phyloP scores from a whole-genome alignment of 345 rosid genomes.

The Gossypium arboreum region DNA sequence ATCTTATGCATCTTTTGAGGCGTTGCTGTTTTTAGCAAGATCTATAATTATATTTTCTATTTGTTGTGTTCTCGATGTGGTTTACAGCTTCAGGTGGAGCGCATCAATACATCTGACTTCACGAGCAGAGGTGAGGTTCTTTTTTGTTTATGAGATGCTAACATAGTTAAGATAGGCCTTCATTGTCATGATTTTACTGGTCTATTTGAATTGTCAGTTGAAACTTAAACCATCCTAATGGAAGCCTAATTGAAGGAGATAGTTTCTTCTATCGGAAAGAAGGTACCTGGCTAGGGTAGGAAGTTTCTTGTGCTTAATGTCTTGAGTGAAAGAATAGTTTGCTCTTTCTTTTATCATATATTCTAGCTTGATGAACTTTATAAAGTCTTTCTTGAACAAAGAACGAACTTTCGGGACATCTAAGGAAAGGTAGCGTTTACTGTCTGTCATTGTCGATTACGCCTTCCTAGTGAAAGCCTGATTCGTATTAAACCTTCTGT shows the following conservation, averaged over 20 bases:
- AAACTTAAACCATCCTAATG: neutral
- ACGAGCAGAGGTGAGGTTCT: conserved; percentile 35
- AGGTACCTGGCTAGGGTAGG: neutral
- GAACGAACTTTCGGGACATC: neutral
- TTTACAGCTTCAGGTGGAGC: conserved; percentile 41
- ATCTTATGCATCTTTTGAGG: conserved; percentile 2
- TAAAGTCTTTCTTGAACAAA: neutral
- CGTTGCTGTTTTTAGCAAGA: neutral
- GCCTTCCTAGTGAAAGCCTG: neutral
- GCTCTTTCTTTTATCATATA: neutral
- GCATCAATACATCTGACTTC: conserved; percentile 31
- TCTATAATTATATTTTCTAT: neutral
- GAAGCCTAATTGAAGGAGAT: neutral
- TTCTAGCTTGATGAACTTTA: neutral
- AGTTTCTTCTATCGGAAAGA: neutral
- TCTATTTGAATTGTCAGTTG: neutral
- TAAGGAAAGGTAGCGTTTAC: neutral
- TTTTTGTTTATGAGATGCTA: neutral
- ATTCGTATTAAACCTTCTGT: neutral
- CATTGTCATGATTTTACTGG: conserved; percentile 5
- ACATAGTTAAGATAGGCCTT: neutral
- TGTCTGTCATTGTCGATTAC: neutral
- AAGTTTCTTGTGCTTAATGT: neutral
- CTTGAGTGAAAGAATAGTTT: neutral
- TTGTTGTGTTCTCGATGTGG: neutral